Conservation (phyloP, 352 stramenopile species). For the Pythium sp. region DNA sequence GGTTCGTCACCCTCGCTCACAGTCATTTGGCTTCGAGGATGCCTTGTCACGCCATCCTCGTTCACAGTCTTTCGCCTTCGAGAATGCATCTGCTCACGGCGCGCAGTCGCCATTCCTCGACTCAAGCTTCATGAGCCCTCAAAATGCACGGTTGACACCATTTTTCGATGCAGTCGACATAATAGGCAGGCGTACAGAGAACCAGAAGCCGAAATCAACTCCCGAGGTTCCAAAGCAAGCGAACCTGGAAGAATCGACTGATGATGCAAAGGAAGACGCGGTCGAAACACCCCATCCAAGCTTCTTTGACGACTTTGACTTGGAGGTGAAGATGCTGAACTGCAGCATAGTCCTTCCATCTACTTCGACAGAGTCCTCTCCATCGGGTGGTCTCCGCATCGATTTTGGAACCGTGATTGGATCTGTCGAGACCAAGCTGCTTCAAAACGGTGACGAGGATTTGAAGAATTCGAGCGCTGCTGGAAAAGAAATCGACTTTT, state of each 20-base stretch:
- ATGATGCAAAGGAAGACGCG: neutral
- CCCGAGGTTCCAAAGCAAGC: neutral
- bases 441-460: conserved; percentile 1
- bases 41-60: conserved; percentile 11
- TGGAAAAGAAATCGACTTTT: conserved; percentile 5
- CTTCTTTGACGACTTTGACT: conserved; percentile 16
- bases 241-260: neutral
- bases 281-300: neutral
- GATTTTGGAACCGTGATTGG: conserved; percentile 16
- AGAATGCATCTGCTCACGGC: conserved; percentile 11
- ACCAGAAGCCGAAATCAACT: neutral
- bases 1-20: conserved; percentile 3
- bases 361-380: neutral
- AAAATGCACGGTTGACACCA: conserved; percentile 32
- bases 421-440: conserved; percentile 7
- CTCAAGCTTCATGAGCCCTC: conserved; percentile 19
- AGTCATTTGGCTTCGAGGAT: conserved; percentile 16
- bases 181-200: conserved; percentile 19
- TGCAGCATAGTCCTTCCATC: conserved; percentile 17
- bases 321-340: conserved; percentile 32
- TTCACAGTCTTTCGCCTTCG: conserved; percentile 19
- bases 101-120: conserved; percentile 17
- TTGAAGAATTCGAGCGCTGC: neutral
- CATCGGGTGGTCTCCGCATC: conserved; percentile 13
- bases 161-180: conserved; percentile 70